Evolutionary conservation across 306 rosid species (phyloP), one percentile per base, ranked within the genome.

Genomic region (Begonia masoniana): DNA sequence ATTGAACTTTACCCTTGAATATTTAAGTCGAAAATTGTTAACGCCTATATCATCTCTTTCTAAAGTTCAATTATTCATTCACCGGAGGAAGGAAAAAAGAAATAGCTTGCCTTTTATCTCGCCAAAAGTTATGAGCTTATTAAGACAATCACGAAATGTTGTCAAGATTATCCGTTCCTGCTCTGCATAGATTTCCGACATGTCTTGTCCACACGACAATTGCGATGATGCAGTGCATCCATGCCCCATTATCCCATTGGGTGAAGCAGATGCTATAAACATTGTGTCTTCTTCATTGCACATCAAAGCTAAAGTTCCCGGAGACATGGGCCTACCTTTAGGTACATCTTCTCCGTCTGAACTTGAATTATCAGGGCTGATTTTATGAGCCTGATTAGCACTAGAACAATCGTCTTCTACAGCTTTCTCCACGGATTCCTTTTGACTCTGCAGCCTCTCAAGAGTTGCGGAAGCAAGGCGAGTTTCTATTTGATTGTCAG

Each of bases 281-380:
- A 89, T 75, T 46, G 95, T 76, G 69, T 92, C 96, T 78, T 74
- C 82, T 79, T 92, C 99, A 19, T 92, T 88, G 35, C 99, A 92
- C 99, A 92, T 87, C 87, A 92, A 82, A 36, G 96, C 95, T 75
- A 92, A 75, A 49, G 99, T 92, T 68, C 91, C 96, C 5, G 96
- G 99, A 76, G 99, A 92, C 95, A 87, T 82, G 43, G 99, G 87
- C 64, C 87, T 84, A 61, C 70, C 78, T 72, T 78, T 82, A 2
- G 76, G 64, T 62, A 68, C 78, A 68, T 87, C 85, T 45, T 69
- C 74, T 4, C 88, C 92, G 51, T 79, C 93, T 50, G 95, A 92
- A 67, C 71, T 66, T 57, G 87, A 86, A 65, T 83, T 76, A 41
- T 74, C 86, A 47, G 82, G 60, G 57, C 80, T 75, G 56, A 73